These are phyloP conservation scores for Cladosporium sp. DNA, from an alignment of 2,329 filamentous ascomycete genomes.

Conservation along the genomic window DNA sequence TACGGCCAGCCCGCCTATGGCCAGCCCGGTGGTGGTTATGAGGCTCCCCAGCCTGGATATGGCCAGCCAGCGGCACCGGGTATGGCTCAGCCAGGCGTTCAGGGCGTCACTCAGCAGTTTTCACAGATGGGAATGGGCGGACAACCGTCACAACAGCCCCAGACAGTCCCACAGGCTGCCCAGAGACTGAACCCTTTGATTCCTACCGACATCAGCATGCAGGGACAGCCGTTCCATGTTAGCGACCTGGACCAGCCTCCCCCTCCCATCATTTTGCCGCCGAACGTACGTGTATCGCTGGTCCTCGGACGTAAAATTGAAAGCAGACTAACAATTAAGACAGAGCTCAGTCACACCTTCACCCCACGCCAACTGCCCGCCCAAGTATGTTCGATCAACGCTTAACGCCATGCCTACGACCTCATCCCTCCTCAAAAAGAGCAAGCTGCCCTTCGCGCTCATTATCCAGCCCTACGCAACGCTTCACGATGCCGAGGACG, in stretches of 20 bases:
- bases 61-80: slow-evolving; percentile 35
- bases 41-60: slow-evolving; percentile 65
- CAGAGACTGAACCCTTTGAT: slow-evolving; percentile 78
- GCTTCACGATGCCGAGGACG: slow-evolving; percentile 88
- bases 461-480: slow-evolving; percentile 94
- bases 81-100: slow-evolving; percentile 28
- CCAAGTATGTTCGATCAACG: slow-evolving; percentile 93
- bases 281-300: slow-evolving; percentile 60
- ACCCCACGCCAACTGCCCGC: slow-evolving; percentile 81
- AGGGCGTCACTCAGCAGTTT: slow-evolving; percentile 77
- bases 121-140: slow-evolving; percentile 68
- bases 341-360: slow-evolving; percentile 84
- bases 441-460: slow-evolving; percentile 88
- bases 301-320: slow-evolving; percentile 22
- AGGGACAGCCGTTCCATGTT: slow-evolving; percentile 91
- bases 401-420: slow-evolving; percentile 91
- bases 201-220: slow-evolving; percentile 70
- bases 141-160: slow-evolving; percentile 34
- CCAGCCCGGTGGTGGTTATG: slow-evolving; percentile 51
- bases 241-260: slow-evolving; percentile 87
- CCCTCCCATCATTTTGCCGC: slow-evolving; percentile 82
- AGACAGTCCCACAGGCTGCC: slow-evolving; percentile 46
- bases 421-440: slow-evolving; percentile 91
- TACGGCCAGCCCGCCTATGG: slow-evolving; percentile 30
- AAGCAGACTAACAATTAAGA: not conserved